These are phyloP conservation scores for Saturnispora silvae DNA, from an alignment of 805 yeast genomes.

Conservation along the genomic window DNA sequence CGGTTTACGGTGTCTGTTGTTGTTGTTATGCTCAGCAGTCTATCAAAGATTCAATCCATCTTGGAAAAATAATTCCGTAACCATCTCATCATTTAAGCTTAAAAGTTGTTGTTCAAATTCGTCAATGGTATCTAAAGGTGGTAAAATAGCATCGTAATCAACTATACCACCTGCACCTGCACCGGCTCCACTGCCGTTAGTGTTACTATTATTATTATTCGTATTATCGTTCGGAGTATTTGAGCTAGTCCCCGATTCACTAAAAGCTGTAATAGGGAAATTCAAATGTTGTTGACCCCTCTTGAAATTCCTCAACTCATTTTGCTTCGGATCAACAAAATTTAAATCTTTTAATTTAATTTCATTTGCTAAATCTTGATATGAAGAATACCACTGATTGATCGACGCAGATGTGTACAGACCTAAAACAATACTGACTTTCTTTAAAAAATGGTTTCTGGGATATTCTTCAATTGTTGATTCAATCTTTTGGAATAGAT, in stretches of 20 bases:
- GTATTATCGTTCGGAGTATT: too few species aligned
- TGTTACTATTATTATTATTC: too few species aligned
- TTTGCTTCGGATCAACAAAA: constrained; percentile 4
- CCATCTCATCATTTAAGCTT: constrained; percentile 58
- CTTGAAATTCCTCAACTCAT: constrained; percentile 1
- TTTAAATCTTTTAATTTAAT: constrained; percentile 2
- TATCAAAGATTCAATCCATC: constrained; percentile 2
- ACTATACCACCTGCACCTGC: too few species aligned
- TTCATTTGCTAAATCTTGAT: constrained; percentile 10
- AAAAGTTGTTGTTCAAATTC: constrained; percentile 29
- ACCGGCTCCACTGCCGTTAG: too few species aligned
- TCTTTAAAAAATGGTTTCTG: constrained; percentile 40
- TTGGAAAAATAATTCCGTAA: constrained; percentile 44
- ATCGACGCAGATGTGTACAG: constrained; percentile 53
- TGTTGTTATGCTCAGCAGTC: too few species aligned
- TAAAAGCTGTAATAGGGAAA: neutral
- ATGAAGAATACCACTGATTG: constrained; percentile 33
- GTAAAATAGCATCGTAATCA: neutral
- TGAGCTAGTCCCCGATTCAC: constrained; percentile 1
- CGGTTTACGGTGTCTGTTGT: too few species aligned
- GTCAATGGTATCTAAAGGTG: neutral
- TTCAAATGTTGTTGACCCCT: neutral
- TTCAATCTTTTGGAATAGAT: constrained; percentile 20
- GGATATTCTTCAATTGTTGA: constrained; percentile 27
- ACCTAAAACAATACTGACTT: constrained; percentile 44